phyloP scores from a whole-genome alignment of 768 basidiomycete species.

The Lentinula boryana region DNA sequence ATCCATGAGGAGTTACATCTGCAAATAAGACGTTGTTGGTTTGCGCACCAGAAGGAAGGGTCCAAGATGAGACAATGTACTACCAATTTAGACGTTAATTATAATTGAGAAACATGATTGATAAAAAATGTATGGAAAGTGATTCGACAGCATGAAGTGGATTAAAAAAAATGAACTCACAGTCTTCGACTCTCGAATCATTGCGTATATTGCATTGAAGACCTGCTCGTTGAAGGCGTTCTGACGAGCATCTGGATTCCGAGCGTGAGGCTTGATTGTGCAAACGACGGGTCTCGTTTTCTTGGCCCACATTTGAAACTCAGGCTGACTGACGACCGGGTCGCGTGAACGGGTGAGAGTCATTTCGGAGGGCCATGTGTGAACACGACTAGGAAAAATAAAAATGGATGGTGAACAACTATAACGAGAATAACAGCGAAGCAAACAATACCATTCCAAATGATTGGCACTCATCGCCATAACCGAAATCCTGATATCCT shows the following conservation, averaged over 20 bases:
- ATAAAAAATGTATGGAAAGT: no score
- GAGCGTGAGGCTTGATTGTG: neutral
- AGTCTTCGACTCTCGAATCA: neutral
- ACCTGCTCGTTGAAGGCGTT: neutral
- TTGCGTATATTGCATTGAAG: neutral
- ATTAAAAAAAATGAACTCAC: neutral
- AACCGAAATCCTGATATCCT: neutral
- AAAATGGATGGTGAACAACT: neutral
- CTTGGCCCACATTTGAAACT: slow-evolving; percentile 1
- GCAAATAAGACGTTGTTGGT: slow-evolving; percentile 1
- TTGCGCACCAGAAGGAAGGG: neutral
- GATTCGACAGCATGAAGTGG: no score
- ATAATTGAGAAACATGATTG: neutral
- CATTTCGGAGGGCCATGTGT: slow-evolving; percentile 3
- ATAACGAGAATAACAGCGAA: neutral
- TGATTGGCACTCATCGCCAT: neutral
- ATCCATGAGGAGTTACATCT: neutral
- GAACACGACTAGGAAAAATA: neutral
- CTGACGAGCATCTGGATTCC: neutral
- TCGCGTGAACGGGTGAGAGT: neutral
- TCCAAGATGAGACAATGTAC: slow-evolving; percentile 3
- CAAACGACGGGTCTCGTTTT: slow-evolving; percentile 3
- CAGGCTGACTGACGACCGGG: neutral
- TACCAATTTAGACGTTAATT: neutral
- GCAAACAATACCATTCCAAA: neutral